Base-by-base conservation (phyloP, 306 rosid genomes). In the Trifolium fragiferum region DNA sequence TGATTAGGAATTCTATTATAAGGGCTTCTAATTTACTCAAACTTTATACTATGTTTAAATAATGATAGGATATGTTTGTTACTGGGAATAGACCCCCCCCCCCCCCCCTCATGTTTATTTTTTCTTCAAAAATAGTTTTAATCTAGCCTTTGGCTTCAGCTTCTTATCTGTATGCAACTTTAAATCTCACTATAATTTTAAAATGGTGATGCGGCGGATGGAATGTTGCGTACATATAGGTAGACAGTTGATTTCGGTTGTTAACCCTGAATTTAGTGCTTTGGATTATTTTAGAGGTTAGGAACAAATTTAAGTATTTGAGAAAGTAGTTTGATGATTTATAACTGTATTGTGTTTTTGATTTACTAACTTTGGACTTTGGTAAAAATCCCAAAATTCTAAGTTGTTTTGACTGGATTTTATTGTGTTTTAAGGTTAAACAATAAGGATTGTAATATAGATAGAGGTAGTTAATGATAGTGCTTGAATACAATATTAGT, bases 21-120 rank as follows among this genome's bases (percentile, higher is more conserved):
- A 66, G 6, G 46, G 30, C 7, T 18, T 55, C 49, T 15, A 20
- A 8, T 68, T 44, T 46, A 15, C 35, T 49, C 27, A 15, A 81
- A 16, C 57, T 76, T 35, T 23, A 21, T 81, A 58, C 65, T 37
- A 64, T 19, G 55, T 60, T 74, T 38, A 21, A 62, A 74, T 74
- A 59, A 80, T 37, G 49, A 74, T 41, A 27, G 23, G 32, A 14
- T 63, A 9, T 10, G 15, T 38, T 18, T 38, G 30, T 23, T 7
- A 57, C 4, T 12, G 63, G 63, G 8, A 21, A 11, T 55, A 55
- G 33, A 20, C 5, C 33, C 63, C n/a, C n/a, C n/a, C n/a, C n/a
- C n/a, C n/a, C n/a, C n/a, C n/a, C n/a, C 35, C 35, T 57, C 63
- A 12, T 23, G 63, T 55, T 55, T 21, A 21, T 20, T 55, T 12